Evolutionary conservation across 768 basidiomycete species (phyloP), one percentile per base, ranked within the genome.

Genomic region (Clathrus columnatus): DNA sequence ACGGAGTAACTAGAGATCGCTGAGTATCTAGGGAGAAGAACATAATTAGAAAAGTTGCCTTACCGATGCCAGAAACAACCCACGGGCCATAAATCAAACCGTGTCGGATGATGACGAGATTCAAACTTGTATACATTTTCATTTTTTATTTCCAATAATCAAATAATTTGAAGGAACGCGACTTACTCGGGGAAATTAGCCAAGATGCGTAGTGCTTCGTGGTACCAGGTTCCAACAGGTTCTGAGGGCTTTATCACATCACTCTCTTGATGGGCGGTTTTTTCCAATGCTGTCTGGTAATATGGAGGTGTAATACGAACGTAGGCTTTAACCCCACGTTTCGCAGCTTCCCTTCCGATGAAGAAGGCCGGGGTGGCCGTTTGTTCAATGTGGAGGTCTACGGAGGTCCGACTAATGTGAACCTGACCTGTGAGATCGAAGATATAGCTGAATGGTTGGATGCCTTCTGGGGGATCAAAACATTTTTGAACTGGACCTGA

Each of bases 351-450:
- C 16, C 79, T 68, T 16, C 82, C 91, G 56, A 91, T 72, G 61
- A 81, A 69, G 36, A 80, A 78, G 7, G 88, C 77, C 44, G 88
- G 76, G 42, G 76, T 76, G 63, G 83, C 84, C 0, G 91, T 92
- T 50, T 82, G 74, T 57, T 79, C 81, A 67, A 91, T 84, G 68
- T 87, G 85, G 57, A 91, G 84, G 87, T 91, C 60, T 42, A 41
- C 52, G 5, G 47, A n/a, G 21, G 45, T 50, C 45, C 17, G 53
- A 21, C 46, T 23, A 23, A 57, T 23, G 43, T 53, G 78, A 55
- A 87, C 72, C 67, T 92, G 90, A 43, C 91, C 91, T 2, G 87
- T 85, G 61, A 85, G 80, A 71, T 93, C 91, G 67, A 91, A 91
- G 20, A 92, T 85, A 68, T 86, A 85, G 56, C 83, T 75, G 67